Conservation (phyloP, 2,329 filamentous ascomycete genomes). For the Botrytis porri region DNA sequence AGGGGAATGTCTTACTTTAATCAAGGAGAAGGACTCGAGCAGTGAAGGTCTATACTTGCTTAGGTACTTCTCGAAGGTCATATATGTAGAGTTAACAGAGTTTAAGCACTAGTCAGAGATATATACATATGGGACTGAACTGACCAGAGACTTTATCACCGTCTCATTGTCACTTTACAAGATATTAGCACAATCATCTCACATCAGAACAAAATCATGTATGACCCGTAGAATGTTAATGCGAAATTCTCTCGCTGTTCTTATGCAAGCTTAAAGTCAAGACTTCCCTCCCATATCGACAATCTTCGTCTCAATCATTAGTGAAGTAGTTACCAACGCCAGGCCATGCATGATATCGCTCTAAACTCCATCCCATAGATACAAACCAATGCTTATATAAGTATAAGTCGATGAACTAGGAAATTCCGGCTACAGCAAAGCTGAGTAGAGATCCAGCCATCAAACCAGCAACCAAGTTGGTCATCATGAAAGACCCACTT, state of each 20-base stretch:
- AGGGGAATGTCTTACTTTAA: neutral
- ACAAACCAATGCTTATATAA: neutral
- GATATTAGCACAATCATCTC: neutral
- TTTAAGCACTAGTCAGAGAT: neutral
- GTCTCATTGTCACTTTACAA: neutral
- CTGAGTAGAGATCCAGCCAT: slow-evolving; percentile 84
- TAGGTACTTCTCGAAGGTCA: neutral
- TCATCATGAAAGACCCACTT: slow-evolving; percentile 88
- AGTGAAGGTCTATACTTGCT: neutral
- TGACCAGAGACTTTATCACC: neutral
- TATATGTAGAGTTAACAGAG: no score
- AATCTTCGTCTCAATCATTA: neutral
- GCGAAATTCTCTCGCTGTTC: neutral
- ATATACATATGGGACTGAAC: neutral
- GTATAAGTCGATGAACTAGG: neutral
- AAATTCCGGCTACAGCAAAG: slow-evolving; percentile 60
- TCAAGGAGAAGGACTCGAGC: neutral
- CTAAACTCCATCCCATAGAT: slow-evolving; percentile 9
- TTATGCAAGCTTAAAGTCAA: neutral
- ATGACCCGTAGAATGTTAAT: neutral
- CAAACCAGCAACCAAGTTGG: slow-evolving; percentile 83
- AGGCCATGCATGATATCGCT: slow-evolving; percentile 9
- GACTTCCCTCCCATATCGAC: slow-evolving; percentile 10
- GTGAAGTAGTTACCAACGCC: neutral
- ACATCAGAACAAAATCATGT: neutral